phyloP scores from a whole-genome alignment of 768 basidiomycete genomes.

The Tubosaeta brunneosetosa region DNA sequence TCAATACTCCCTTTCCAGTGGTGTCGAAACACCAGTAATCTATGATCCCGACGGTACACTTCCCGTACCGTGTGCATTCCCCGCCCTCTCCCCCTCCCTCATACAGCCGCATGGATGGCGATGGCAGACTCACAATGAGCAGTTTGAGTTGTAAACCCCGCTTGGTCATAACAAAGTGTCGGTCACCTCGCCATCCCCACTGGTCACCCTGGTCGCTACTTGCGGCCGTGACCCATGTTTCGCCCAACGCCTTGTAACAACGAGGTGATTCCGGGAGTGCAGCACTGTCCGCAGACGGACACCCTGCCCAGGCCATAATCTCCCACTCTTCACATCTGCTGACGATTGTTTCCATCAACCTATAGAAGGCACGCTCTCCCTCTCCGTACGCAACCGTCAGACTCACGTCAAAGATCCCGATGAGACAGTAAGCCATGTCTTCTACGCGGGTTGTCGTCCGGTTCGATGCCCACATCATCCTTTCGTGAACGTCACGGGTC shows the following conservation, averaged over 20 bases:
- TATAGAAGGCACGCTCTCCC: conserved; percentile 28
- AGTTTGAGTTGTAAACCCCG: conserved; percentile 28
- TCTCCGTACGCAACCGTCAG: conserved; percentile 34
- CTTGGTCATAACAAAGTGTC: conserved; percentile 29
- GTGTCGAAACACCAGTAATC: conserved; percentile 32
- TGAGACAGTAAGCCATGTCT: conserved; percentile 31
- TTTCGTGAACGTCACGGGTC: conserved; percentile 22
- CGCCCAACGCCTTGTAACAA: conserved; percentile 23
- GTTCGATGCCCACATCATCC: conserved; percentile 32
- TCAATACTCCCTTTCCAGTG: conserved; percentile 21
- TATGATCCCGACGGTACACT: conserved; percentile 25
- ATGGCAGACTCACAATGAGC: conserved; percentile 20
- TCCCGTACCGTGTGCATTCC: conserved; percentile 17
- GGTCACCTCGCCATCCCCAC: conserved; percentile 24
- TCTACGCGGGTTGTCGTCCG: conserved; percentile 32
- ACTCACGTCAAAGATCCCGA: conserved; percentile 33
- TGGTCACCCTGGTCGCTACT: background rate
- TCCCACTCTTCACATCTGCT: conserved; percentile 29
- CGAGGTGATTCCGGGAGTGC: conserved; percentile 31
- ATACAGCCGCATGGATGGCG: conserved; percentile 10
- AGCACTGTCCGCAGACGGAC: conserved; percentile 22
- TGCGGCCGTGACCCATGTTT: background rate
- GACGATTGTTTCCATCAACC: conserved; percentile 29
- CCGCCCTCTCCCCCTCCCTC: conserved; percentile 10
- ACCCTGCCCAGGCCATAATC: conserved; percentile 30